Base-by-base conservation (phyloP, 768 basidiomycete species). In the Sutorius australiensis region DNA sequence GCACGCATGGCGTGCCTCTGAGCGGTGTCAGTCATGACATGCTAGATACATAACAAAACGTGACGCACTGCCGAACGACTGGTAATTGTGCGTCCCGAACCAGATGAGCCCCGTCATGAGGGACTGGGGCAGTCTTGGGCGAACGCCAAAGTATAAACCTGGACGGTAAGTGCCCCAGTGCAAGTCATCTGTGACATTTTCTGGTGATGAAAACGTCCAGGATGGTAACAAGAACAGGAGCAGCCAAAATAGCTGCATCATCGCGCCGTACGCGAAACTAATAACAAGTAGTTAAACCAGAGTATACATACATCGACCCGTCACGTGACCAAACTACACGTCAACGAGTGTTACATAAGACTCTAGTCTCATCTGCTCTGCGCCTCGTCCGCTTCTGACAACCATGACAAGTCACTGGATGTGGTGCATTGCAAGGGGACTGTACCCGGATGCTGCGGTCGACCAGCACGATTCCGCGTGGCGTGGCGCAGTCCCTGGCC, bases 81-180 rank as follows among this genome's bases (percentile, higher is more conserved):
- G 77, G 64, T 83, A 97, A 71, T 95, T 81, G 36, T 91, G 84
- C 8, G 90, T 86, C 30, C 94, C 91, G 67, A 91, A 93, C 95
- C 95, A 98, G 70, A 95, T 81, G 32, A 98, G 80, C 12, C 95
- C 95, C 3, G 89, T 92, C 84, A 94, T 81, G 27, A 98, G 78
- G n/a, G 90, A 92, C 61, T 90, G 83, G 0, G 94, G 92, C 57
- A 92, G 72, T 40, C 87, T 79, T 12, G 95, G 91, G 45, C 91
- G 75, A 41, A 97, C 76, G 17, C 95, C 95, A 70, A 97, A 95
- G 73, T 98, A 98, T n/a, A 97, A 79, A 63, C 92, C 91, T 0
- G 95, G 92, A 38, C 95, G 76, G 70, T 93, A 97, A 0, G 88
- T 76, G 1, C 92, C 92, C 85, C 85, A 86, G 38, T 80, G 57